A percentile compares a stretch with the other conserved stretches of the same genome.
Evolutionary conservation across 177 flowering plant genomes (phyloP).

Genomic region (Telopea speciosissima): DNA sequence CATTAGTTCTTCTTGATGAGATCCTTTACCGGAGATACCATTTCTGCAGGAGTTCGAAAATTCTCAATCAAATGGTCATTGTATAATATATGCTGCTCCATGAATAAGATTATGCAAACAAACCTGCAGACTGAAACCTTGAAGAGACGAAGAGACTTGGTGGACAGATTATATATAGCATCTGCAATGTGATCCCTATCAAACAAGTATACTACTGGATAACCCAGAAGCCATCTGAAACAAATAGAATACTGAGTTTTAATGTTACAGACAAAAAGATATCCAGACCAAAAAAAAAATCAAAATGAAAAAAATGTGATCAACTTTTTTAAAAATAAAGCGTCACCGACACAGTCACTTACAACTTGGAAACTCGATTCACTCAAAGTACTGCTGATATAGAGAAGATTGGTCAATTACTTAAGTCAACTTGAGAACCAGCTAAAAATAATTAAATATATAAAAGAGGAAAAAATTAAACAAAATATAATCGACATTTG

Average conservation of each 20-base stretch:
- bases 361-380: no score
- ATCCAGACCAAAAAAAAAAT: no score
- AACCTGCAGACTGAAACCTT: slow-evolving; percentile 59
- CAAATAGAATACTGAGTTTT: background rate
- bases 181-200: slow-evolving; percentile 57
- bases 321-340: background rate
- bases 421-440: no score
- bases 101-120: slow-evolving; percentile 8
- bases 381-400: background rate
- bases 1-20: slow-evolving; percentile 57
- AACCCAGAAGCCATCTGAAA: slow-evolving; percentile 93
- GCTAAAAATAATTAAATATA: no score
- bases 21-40: slow-evolving; percentile 24
- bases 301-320: background rate
- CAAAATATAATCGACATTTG: no score
- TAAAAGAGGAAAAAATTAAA: no score
- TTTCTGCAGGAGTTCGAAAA: slow-evolving; percentile 36
- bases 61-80: background rate
- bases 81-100: slow-evolving; percentile 1
- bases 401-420: no score
- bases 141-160: slow-evolving; percentile 66
- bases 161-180: slow-evolving; percentile 72
- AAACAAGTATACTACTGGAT: slow-evolving; percentile 78
- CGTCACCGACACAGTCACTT: background rate
- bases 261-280: background rate